Conservation (phyloP, 306 rosid genomes). For the Corylus avellana region DNA sequence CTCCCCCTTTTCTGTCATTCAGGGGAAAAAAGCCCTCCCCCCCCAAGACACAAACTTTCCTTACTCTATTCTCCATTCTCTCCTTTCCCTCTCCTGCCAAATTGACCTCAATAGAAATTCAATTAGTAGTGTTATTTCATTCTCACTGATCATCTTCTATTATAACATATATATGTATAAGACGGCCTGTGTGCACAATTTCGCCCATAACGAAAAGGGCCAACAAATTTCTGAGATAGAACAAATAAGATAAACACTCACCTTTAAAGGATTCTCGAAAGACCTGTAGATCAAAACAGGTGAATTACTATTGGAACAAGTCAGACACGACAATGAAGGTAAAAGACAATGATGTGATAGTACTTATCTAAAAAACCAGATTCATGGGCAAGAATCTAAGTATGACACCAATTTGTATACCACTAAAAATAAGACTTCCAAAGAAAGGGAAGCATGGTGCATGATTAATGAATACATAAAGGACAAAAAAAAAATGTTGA, state of each 20-base stretch:
- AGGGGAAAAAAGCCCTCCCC: neutral
- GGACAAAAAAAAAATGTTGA: neutral
- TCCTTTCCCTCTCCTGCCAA: neutral
- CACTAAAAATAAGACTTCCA: neutral
- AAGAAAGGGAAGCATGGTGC: conserved; percentile 4
- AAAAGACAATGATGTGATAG: conserved; percentile 21
- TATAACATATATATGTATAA: conserved; percentile 9
- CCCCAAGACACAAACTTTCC: neutral
- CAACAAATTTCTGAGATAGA: conserved; percentile 25
- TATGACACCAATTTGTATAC: conserved; percentile 12
- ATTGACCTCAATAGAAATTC: conserved; percentile 10
- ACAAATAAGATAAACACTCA: conserved; percentile 43
- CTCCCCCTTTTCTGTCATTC: neutral
- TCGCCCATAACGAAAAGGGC: conserved; percentile 31
- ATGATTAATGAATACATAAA: conserved; percentile 11
- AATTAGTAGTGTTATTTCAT: neutral
- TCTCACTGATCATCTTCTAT: conserved; percentile 7
- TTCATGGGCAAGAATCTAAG: conserved; percentile 4
- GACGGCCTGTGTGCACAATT: conserved; percentile 28
- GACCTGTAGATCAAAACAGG: conserved; percentile 60
- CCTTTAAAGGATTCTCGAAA: conserved; percentile 81
- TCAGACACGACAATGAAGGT: conserved; percentile 23
- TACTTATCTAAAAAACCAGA: conserved; percentile 19
- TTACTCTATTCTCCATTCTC: neutral
- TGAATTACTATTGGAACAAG: conserved; percentile 10